phyloP scores from a whole-genome alignment of 176 grass and related monocot genomes.

The Sorghum bicolor region DNA sequence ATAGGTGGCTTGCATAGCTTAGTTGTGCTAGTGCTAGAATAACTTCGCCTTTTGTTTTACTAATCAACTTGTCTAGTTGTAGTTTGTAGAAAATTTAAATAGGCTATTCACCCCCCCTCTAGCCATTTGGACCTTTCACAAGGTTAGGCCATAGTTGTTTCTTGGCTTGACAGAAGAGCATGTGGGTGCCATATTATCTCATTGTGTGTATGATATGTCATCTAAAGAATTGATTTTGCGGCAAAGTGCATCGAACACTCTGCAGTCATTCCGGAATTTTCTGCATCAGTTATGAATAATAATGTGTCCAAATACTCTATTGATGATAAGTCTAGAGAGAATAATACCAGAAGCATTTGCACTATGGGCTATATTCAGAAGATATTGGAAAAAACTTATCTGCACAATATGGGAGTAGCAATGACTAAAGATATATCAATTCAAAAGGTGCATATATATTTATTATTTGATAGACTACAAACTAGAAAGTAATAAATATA shows the following conservation, averaged over 20 bases:
- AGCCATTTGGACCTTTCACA: no score
- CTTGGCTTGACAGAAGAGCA: no score
- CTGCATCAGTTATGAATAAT: conserved; percentile 54
- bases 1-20: no score
- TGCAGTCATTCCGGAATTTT: conserved; percentile 63
- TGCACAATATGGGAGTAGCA: conserved; percentile 74
- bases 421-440: conserved; percentile 74
- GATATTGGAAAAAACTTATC: conserved; percentile 68
- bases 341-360: conserved; percentile 40
- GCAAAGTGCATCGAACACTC: conserved; percentile 80
- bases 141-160: no score
- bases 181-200: no score
- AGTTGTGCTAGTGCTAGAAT: no score
- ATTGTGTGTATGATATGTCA: no score
- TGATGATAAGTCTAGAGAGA: background rate
- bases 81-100: no score
- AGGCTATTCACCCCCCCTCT: no score
- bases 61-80: no score
- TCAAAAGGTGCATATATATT: conserved; percentile 55
- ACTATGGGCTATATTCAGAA: conserved; percentile 54
- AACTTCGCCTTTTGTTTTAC: no score
- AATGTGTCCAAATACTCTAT: conserved; percentile 29
- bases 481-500: conserved; percentile 9
- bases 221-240: conserved; percentile 82
- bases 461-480: no score